Evolutionary conservation across 805 yeast species (phyloP), one percentile per base, ranked within the genome.

Genomic region (Cyberlindnera amylophila): DNA sequence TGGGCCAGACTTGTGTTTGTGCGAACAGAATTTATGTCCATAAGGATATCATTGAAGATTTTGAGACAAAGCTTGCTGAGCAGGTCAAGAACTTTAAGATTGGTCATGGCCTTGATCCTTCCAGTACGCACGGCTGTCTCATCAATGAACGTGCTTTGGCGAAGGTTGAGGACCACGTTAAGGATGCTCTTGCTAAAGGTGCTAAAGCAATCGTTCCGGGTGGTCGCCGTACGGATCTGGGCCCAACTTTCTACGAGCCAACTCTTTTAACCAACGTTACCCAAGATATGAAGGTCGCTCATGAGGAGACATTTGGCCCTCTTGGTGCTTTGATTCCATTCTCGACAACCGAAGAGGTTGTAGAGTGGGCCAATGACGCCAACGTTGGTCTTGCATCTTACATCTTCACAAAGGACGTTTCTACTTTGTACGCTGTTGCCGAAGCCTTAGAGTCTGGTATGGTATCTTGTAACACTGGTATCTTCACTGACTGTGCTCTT

Each of bases 1-100:
- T 78, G 55, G 86, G 86, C 30, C 86, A 80, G 57, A 78, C 83
- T 1, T 80, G 86, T 64, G 77, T 79, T 18, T 77, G 82, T 60
- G 81, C 82, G 39, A 77, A 78, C 56, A 67, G 82, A 52, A 50
- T 80, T 4, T 80, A 74, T 51, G 77, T 80, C 18, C 83, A 80
- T 45, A 62, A 69, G 33, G 62, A 67, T 3, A 60, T 79, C 21
- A 65, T 77, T 42, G 79, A 75, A 38, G 63, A 72, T 41, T 79
- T 80, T 49, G 56, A 70, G 14, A 51, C 58, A 16, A 64, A 63
- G 44, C 62, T 79, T 34, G 71, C 70, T n/a, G 61, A 54, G 14
- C 60, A 69, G 52, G 82, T 79, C 3, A 45, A 59, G 17, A 42
- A 64, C 34, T 75, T 79, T 58, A 71, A 69, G 37, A 65, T 79